Conservation (phyloP, 345 rosid species). For the Pistacia integerrima region DNA sequence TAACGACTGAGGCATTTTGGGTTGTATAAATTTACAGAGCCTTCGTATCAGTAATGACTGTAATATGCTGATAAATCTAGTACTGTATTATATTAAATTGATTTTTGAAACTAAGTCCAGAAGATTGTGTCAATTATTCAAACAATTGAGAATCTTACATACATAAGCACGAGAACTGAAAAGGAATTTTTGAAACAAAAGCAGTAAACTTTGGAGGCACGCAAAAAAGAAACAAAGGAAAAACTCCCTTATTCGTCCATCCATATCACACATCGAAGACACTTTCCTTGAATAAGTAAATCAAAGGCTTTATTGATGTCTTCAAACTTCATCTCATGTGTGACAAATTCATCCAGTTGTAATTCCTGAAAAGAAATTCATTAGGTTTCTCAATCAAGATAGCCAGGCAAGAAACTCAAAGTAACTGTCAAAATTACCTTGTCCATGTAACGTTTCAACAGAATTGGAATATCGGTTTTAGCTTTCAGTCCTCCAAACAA, state of each 20-base stretch:
- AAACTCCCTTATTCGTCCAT: constrained; percentile 43
- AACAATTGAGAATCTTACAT: too few relatives aligned
- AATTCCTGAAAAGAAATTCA: constrained; percentile 47
- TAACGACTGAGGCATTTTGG: too few relatives aligned
- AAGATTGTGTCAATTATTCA: too few relatives aligned
- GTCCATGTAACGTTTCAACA: constrained; percentile 60
- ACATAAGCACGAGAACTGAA: too few relatives aligned
- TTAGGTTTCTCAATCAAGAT: background rate
- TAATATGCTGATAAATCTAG: too few relatives aligned
- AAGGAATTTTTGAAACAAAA: background rate
- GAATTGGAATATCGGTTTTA: constrained; percentile 77
- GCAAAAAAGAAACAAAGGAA: background rate
- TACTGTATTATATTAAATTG: too few relatives aligned
- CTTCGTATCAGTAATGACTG: too few relatives aligned
- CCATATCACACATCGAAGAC: constrained; percentile 79
- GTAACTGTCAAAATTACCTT: constrained; percentile 40
- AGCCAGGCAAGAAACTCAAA: background rate
- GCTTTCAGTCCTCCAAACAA: constrained; percentile 87
- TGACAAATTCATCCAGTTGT: constrained; percentile 71
- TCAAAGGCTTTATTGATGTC: constrained; percentile 77
- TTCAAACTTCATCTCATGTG: constrained; percentile 72
- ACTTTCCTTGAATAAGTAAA: constrained; percentile 55
- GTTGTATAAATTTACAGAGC: too few relatives aligned
- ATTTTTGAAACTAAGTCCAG: too few relatives aligned
- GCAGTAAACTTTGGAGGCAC: background rate